Evolutionary conservation across 2,329 filamentous ascomycete species (phyloP), one percentile per base, ranked within the genome.

Genomic region (Ascochyta fabae): DNA sequence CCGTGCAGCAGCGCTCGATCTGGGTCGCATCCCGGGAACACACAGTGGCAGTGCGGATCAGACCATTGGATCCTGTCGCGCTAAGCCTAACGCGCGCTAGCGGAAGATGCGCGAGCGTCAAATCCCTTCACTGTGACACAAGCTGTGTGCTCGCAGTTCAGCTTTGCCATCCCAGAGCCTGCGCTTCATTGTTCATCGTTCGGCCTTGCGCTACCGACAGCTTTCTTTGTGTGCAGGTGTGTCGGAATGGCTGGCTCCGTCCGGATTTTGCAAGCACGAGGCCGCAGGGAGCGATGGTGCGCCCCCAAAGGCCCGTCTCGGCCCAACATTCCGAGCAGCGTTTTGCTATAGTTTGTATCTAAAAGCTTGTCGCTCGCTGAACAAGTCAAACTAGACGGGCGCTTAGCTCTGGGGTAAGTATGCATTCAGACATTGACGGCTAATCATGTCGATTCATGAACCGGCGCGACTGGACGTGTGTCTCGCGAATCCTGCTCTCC

Each of bases 171-270:
- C 41, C 19, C 24, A 16, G 19, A 22, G 4, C n/a, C 47, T 46
- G 31, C 41, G 39, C 38, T 38, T 47, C 24, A 31, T 39, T 24
- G 16, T 55, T 42, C 36, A 16, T 16, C 26, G 10, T 7, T 22
- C 53, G 43, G 47, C 38, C 47, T 56, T 47, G 43, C 33, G 22
- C 47, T 34, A 35, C 26, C 19, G 19, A 24, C 6, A 33, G 10
- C 15, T 22, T 1, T 7, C 33, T 23, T 13, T 15, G n/a, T 27
- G 23, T 35, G 35, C 46, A 55, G 40, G 45, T 54, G 27, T 34
- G 27, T 33, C 46, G 52, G 46, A 5, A 34, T 48, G 51, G 51
- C 39, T 36, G 44, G 24, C 33, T 53, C 47, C 42, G 47, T 53
- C 42, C 42, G 47, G 47, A 56, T 47, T 42, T 15, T 19, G 23